Evolutionary conservation across 768 basidiomycete genomes (phyloP).

Genomic region (Calocera viscosa): DNA sequence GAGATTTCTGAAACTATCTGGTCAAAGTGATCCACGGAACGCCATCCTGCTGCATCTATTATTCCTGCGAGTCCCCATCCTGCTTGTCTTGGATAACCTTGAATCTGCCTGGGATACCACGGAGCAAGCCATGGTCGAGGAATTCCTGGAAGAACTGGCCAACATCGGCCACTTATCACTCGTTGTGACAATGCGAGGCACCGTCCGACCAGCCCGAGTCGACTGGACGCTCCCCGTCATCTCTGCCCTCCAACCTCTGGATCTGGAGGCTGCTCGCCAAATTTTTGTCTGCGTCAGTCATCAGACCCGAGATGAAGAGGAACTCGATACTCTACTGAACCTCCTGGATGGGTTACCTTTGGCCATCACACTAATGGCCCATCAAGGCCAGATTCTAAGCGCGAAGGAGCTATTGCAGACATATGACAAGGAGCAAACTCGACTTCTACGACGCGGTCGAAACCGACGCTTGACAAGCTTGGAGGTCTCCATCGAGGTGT

Average conservation of each 20-base stretch:
- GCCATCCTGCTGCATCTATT: conserved; percentile 20
- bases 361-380: too few relatives aligned
- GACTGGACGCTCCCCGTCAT: conserved; percentile 7
- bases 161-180: conserved; percentile 24
- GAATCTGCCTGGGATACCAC: conserved; percentile 31
- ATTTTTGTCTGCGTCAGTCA: too few relatives aligned
- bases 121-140: conserved; percentile 19
- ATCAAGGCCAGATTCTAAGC: too few relatives aligned
- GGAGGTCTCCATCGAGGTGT: conserved; percentile 20
- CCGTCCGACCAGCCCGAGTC: neutral
- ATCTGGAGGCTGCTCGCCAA: conserved; percentile 18
- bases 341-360: too few relatives aligned
- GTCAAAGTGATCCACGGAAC: conserved; percentile 18
- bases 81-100: conserved; percentile 27
- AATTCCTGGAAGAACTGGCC: conserved; percentile 21
- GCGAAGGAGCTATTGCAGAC: too few relatives aligned
- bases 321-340: neutral
- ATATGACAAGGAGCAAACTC: neutral
- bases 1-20: conserved; percentile 19
- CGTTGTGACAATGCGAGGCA: conserved; percentile 27
- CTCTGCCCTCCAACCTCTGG: neutral
- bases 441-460: neutral
- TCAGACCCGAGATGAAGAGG: conserved; percentile 18
- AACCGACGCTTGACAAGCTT: conserved; percentile 17
- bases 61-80: conserved; percentile 20